Percentiles rank a stretch among this genome's conserved stretches.
phyloP scores from a whole-genome alignment of 2,329 filamentous ascomycete species.

The Aspergillus intermedius region DNA sequence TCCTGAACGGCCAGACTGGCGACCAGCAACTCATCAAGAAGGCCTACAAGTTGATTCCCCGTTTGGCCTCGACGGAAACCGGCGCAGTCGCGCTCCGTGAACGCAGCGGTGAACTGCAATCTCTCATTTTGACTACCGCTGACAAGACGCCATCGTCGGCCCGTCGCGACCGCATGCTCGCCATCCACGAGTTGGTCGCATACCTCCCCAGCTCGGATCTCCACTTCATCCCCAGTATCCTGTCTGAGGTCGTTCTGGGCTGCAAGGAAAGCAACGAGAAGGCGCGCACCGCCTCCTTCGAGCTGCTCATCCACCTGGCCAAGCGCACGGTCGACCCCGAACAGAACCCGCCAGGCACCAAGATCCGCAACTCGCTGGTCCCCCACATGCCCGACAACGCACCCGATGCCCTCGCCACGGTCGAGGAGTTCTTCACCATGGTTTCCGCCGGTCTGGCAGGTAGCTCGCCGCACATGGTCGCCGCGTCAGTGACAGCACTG shows the following conservation, averaged over 20 bases:
- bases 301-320: conserved; percentile 81
- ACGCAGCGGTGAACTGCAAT: conserved; percentile 70
- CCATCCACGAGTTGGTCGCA: conserved; percentile 72
- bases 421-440: conserved; percentile 98
- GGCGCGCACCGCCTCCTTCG: conserved; percentile 81
- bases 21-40: conserved; percentile 98
- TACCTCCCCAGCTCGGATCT: conserved; percentile 70
- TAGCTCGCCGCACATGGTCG: conserved; percentile 93
- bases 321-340: conserved; percentile 67
- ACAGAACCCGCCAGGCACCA: conserved; percentile 49
- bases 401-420: conserved; percentile 66
- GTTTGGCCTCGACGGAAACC: conserved; percentile 72
- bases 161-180: conserved; percentile 75
- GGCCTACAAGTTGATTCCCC: conserved; percentile 94
- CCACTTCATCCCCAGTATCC: conserved; percentile 85
- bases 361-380: conserved; percentile 83
- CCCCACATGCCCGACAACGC: conserved; percentile 79
- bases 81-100: conserved; percentile 71
- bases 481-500: conserved; percentile 89
- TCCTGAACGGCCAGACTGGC: conserved; percentile 60
- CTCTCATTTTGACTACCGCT: conserved; percentile 69
- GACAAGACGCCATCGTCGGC: conserved; percentile 84
- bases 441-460: conserved; percentile 91
- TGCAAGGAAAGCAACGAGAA: conserved; percentile 98
- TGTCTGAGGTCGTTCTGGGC: conserved; percentile 91